Evolutionary conservation across 2,329 filamentous ascomycete species (phyloP), one percentile per base, ranked within the genome.

Genomic region (Colletotrichum gigasporum): DNA sequence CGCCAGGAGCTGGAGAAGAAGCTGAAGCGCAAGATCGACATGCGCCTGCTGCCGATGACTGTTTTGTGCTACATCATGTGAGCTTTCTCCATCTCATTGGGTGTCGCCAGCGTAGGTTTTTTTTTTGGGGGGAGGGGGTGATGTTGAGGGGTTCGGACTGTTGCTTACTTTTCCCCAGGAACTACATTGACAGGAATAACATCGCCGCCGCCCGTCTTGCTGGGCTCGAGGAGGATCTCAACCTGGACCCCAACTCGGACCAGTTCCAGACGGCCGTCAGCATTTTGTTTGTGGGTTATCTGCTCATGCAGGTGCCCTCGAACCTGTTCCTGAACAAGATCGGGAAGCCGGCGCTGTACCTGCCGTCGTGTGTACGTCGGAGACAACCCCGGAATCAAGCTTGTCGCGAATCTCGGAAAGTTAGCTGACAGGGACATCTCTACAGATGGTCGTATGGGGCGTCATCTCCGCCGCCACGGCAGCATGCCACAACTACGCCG

Each of bases 151-250:
- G n/a, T n/a, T n/a, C n/a, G n/a, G n/a, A n/a, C n/a, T 51, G 12
- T 8, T 12, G 7, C 12, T 5, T 8, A 8, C 3, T 34, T 14
- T 16, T 3, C 9, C 22, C 18, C 34, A 63, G 60, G 8, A 64
- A 64, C 55, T 64, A 61, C 28, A 64, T 64, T 8, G 66, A 59
- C 16, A 54, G 64, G 3, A 66, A 66, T 39, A 66, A 66, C 65
- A 87, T 88, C 64, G 85, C 85, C 2, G 78, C 79, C 22, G 86
- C 85, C 3, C 80, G 82, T 67, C 72, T 88, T n/a, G 84, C 83
- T 1, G 85, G 85, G 5, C 74, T 80, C 26, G 76, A 78, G n/a
- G 69, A 71, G 24, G 78, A 79, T 41, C 67, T 80, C 14, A 60
- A 73, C 2, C 70, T 80, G n/a, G 64, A 70, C 41, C 69, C 72